Conservation (phyloP, 2,329 filamentous ascomycete genomes). For the Diplodia corticola region DNA sequence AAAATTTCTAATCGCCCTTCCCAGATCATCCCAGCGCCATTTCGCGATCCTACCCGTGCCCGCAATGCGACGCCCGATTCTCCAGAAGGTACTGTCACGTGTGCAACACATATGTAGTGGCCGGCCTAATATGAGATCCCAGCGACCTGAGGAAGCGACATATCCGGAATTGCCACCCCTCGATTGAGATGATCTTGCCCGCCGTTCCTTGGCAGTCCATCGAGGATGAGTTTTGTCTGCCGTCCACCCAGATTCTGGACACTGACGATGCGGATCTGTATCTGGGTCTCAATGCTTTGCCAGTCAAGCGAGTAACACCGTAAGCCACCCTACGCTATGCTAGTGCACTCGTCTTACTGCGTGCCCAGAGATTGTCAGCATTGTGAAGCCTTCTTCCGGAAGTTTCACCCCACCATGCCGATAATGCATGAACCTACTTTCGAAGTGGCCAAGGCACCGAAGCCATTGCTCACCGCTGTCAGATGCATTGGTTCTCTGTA, state of each 20-base stretch:
- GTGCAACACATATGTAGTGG: fast-evolving
- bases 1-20: not conserved
- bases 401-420: not conserved
- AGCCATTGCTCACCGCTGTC: not conserved
- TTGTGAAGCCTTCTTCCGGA: not conserved
- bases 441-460: not conserved
- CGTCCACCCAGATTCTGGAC: not conserved
- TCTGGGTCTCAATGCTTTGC: not conserved
- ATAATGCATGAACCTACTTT: not conserved
- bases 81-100: not conserved
- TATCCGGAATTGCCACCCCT: not conserved
- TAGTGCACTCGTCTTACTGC: not conserved
- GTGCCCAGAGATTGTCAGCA: not conserved
- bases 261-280: not conserved
- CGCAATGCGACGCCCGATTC: conserved; percentile 1
- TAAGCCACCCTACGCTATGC: not conserved
- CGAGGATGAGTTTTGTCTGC: not conserved
- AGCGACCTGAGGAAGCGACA: not conserved
- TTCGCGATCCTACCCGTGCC: not conserved
- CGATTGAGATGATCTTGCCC: not conserved
- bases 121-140: not conserved
- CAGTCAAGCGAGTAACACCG: not conserved
- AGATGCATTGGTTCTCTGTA: not conserved
- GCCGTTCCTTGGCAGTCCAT: not conserved
- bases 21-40: not conserved